Evolutionary conservation across 1,284 basidiomycete genomes (phyloP).

Genomic region (Golubevia sp.): DNA sequence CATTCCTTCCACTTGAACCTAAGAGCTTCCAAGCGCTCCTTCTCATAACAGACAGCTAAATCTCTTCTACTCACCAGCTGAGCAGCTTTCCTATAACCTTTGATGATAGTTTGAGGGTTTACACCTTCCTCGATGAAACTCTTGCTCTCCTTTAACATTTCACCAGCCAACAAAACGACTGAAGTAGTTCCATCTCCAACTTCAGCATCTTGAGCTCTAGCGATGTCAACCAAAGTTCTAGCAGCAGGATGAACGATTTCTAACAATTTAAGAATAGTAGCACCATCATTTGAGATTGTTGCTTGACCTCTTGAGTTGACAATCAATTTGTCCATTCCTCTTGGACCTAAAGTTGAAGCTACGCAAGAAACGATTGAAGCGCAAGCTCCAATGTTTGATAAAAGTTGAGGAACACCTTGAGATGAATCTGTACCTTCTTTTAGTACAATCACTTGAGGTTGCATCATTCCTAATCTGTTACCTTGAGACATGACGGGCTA

Average conservation of each 20-base stretch:
- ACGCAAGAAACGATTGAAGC: conserved; percentile 52
- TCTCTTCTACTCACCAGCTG: conserved; percentile 75
- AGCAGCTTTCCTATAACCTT: conserved; percentile 87
- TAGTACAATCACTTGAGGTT: conserved; percentile 52
- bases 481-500: too few species aligned
- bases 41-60: too few species aligned
- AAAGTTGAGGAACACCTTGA: conserved; percentile 88
- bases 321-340: conserved; percentile 97
- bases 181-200: conserved; percentile 98
- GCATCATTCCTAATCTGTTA: too few species aligned
- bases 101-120: conserved; percentile 96
- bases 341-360: conserved; percentile 91
- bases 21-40: too few species aligned
- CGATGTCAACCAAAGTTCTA: conserved; percentile 93
- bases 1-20: too few species aligned
- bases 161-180: conserved; percentile 90
- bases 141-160: conserved; percentile 90
- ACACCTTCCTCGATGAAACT: conserved; percentile 96
- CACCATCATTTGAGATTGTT: conserved; percentile 96
- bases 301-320: conserved; percentile 76
- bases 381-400: conserved; percentile 81
- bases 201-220: conserved; percentile 95
- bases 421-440: conserved; percentile 89
- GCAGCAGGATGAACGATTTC: conserved; percentile 98
- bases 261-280: conserved; percentile 93